phyloP scores from a whole-genome alignment of 148 eudicot genomes.

The Diospyros kaki region DNA sequence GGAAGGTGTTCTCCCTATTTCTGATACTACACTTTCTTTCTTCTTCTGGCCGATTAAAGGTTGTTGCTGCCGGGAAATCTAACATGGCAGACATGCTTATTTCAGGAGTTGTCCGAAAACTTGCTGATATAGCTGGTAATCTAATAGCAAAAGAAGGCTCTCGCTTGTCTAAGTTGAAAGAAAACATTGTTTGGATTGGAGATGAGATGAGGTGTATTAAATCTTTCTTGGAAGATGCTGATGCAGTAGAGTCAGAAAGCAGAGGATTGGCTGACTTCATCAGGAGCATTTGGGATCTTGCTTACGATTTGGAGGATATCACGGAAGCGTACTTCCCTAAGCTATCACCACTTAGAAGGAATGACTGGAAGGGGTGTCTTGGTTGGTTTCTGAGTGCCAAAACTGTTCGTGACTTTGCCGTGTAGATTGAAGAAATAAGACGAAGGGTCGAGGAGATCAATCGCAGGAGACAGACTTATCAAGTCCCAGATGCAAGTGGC shows the following conservation, averaged over 20 bases:
- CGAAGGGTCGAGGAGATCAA: neutral
- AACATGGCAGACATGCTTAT: conserved; percentile 5
- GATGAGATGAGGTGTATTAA: neutral
- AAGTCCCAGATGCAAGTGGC: neutral
- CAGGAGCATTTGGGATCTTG: conserved; percentile 2
- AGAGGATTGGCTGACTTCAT: neutral
- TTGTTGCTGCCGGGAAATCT: too few species aligned
- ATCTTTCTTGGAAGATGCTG: conserved; percentile 14
- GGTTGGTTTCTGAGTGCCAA: too few species aligned
- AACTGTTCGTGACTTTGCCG: neutral
- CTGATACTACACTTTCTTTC: too few species aligned
- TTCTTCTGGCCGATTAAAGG: too few species aligned
- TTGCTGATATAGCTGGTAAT: neutral
- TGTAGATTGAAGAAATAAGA: conserved; percentile 6
- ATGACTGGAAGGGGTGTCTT: too few species aligned
- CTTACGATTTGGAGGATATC: conserved; percentile 10
- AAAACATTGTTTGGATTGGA: conserved; percentile 8
- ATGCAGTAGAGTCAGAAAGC: neutral
- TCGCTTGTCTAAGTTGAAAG: neutral
- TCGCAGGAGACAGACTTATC: neutral
- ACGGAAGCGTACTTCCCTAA: conserved; percentile 1
- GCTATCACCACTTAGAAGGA: neutral
- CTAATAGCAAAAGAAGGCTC: neutral
- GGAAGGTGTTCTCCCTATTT: too few species aligned
- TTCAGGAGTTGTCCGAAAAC: conserved; percentile 2